Conservation (phyloP, 768 basidiomycete species). For the Rhodotorula kratochvilovae region DNA sequence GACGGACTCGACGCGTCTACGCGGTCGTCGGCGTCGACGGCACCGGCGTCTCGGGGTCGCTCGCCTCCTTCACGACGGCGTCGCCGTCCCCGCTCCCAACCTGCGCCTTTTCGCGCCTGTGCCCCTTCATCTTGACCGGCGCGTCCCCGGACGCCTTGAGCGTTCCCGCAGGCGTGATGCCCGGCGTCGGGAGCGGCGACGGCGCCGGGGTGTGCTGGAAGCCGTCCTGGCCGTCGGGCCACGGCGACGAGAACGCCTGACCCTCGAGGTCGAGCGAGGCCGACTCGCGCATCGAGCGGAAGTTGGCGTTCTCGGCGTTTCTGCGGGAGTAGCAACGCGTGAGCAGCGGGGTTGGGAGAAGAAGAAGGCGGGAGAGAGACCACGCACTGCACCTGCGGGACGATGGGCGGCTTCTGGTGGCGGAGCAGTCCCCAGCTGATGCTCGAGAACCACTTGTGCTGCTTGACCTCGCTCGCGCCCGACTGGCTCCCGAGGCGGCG, state of each 20-base stretch:
- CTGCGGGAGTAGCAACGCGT: conserved; percentile 51
- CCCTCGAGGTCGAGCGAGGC: conserved; percentile 79
- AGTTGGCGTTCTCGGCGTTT: conserved; percentile 69
- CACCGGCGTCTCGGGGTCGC: background rate
- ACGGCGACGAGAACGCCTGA: conserved; percentile 21
- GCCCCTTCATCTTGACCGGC: background rate
- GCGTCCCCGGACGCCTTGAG: background rate
- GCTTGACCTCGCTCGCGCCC: conserved; percentile 97
- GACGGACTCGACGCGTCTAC: background rate
- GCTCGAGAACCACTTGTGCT: conserved; percentile 95
- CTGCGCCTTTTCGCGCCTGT: background rate
- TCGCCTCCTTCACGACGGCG: background rate
- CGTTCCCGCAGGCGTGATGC: conserved; percentile 1
- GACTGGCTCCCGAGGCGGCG: conserved; percentile 82
- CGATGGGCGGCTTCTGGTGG: conserved; percentile 74
- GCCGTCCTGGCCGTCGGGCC: conserved; percentile 30
- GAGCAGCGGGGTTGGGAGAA: background rate
- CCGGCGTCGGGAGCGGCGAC: conserved; percentile 22
- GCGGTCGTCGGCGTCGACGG: background rate
- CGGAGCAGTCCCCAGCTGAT: conserved; percentile 95
- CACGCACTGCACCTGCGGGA: conserved; percentile 31
- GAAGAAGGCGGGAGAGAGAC: background rate
- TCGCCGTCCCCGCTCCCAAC: background rate
- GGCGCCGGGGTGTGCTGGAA: conserved; percentile 3
- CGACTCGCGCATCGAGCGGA: conserved; percentile 84